Base-by-base conservation (phyloP, 2,329 filamentous ascomycete species). In the Cladophialophora immunda region DNA sequence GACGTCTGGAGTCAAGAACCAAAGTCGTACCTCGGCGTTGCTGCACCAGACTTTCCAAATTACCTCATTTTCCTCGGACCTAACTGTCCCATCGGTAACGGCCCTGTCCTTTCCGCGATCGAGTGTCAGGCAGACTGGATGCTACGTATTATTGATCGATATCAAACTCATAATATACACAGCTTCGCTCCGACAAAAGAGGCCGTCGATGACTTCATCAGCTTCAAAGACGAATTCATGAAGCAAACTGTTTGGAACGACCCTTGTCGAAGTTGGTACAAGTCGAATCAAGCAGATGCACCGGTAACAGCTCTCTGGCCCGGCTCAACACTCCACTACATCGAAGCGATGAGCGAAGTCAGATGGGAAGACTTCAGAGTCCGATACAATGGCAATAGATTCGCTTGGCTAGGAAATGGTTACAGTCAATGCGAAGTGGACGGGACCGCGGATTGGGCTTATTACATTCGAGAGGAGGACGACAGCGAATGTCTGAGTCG, bases 1-100 rank as follows among this genome's bases (percentile, higher is more conserved):
- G 75, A 80, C 17, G 72, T 75, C 3, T 82, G 80, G 67, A 70
- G 68, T 15, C 59, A 74, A 0, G 77, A 77, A 0, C 75, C 77
- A 3, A 70, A 71, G 29, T 77, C 78, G 0, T 81, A 78, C 61
- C 68, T 84, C 0, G 82, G 82, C 0, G 74, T 80, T 27, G 76
- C 76, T 0, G 75, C 78, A 6, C 67, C 76, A 22, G 74, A 76
- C 4, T 82, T 81, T 66, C 81, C 82, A 0, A 85, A 85, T 54
- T 78, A 84, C 76, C 83, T 85, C 74, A 80, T 81, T 61, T 70
- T 84, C 60, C 87, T 87, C 69, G 85, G 86, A 0, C 76, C 81
- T 0, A 86, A 89, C 29, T 84, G 78, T 0, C 86, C 86, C 0
- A 76, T 88, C 3, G 75, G 79, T 72, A 89, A 88, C 70, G 86